Evolutionary conservation across 2,329 filamentous ascomycete genomes (phyloP).

Genomic region (Emericellopsis atlantica): DNA sequence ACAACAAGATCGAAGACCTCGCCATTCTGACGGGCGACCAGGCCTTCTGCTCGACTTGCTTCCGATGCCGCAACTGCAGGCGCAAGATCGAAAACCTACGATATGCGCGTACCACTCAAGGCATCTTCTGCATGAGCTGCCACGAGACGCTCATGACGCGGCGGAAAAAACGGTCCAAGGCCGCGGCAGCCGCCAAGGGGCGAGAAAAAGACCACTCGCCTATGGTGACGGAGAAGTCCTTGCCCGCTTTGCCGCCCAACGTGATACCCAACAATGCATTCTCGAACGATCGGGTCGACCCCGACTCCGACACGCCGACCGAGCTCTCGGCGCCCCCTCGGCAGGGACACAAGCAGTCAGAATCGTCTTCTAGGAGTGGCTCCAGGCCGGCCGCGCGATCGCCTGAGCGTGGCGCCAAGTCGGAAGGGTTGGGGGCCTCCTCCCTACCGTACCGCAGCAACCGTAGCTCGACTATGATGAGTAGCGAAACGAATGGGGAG

Average conservation of each 20-base stretch:
- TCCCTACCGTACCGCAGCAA: constrained; percentile 68
- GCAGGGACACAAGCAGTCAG: constrained; percentile 33
- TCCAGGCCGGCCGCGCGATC: constrained; percentile 39
- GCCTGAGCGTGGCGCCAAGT: constrained; percentile 35
- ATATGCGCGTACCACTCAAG: constrained; percentile 94
- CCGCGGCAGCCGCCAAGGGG: constrained; percentile 46
- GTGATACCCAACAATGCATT: constrained; percentile 52
- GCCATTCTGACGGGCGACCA: constrained; percentile 96
- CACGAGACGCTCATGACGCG: constrained; percentile 94
- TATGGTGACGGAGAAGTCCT: constrained; percentile 75
- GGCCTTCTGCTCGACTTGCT: constrained; percentile 94
- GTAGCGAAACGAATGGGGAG: constrained; percentile 38
- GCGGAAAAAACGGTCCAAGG: constrained; percentile 74
- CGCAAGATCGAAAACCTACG: constrained; percentile 96
- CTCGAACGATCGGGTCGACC: constrained; percentile 43
- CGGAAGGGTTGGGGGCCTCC: constrained; percentile 56
- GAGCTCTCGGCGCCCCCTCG: constrained; percentile 56
- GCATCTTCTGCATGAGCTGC: constrained; percentile 98
- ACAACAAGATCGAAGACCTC: constrained; percentile 95
- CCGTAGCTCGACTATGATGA: constrained; percentile 57
- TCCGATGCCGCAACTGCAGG: constrained; percentile 96
- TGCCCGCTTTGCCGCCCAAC: constrained; percentile 79
- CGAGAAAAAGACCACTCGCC: constrained; percentile 52
- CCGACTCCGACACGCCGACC: constrained; percentile 53
- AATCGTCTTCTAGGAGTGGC: constrained; percentile 41